Conservation (phyloP, 1,284 basidiomycete genomes). For the Trichosporon asahii region DNA sequence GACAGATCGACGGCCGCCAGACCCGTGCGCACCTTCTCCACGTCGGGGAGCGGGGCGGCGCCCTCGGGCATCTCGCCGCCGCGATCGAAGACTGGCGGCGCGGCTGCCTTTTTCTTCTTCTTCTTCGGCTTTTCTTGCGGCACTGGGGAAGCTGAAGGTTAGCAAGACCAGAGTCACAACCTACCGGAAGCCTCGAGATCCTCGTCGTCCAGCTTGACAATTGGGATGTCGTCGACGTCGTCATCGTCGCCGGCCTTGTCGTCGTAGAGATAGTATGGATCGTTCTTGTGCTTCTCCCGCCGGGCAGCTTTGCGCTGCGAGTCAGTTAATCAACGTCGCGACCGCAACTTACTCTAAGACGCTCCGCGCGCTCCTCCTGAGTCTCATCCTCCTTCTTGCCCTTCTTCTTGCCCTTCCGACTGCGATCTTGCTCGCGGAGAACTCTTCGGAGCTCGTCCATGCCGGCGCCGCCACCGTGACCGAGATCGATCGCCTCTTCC, state of each 20-base stretch:
- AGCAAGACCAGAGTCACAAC: slow-evolving; percentile 42
- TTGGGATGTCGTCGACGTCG: slow-evolving; percentile 78
- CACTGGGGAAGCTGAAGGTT: slow-evolving; percentile 39
- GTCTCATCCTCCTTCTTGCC: slow-evolving; percentile 39
- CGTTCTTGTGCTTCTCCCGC: slow-evolving; percentile 68
- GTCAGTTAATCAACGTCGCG: background rate
- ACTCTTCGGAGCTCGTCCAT: slow-evolving; percentile 52
- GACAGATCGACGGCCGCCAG: slow-evolving; percentile 42
- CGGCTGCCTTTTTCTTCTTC: slow-evolving; percentile 26
- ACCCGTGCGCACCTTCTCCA: slow-evolving; percentile 26
- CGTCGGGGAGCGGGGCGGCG: slow-evolving; percentile 38
- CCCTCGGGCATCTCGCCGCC: slow-evolving; percentile 80
- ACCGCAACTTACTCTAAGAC: slow-evolving; percentile 41
- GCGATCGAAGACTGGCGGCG: slow-evolving; percentile 59
- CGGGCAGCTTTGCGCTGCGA: slow-evolving; percentile 68
- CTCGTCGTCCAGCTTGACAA: slow-evolving; percentile 66
- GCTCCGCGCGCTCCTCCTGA: slow-evolving; percentile 46
- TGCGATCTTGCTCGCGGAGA: slow-evolving; percentile 51
- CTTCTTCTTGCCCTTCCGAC: slow-evolving; percentile 44
- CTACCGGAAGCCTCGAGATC: slow-evolving; percentile 42
- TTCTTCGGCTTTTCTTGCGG: slow-evolving; percentile 14
- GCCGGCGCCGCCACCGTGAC: slow-evolving; percentile 44
- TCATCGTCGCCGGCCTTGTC: slow-evolving; percentile 49
- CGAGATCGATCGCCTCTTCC: slow-evolving; percentile 30
- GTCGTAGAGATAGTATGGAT: slow-evolving; percentile 77